These are phyloP conservation scores for Epichloe uncinata DNA, from an alignment of 2,329 filamentous ascomycete species.

Conservation along the genomic window DNA sequence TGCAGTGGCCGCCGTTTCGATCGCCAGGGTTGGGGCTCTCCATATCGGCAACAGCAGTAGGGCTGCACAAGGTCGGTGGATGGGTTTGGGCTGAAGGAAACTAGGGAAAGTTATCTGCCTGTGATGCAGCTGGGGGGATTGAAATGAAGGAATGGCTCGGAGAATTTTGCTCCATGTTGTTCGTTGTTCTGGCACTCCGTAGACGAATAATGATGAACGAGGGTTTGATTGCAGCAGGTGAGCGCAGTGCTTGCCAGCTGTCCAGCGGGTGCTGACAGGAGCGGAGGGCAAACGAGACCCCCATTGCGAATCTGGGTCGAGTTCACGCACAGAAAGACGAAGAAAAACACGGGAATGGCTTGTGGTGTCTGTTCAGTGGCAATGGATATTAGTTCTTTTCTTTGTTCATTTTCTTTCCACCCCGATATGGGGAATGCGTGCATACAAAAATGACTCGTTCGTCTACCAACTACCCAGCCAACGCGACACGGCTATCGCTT, in stretches of 20 bases:
- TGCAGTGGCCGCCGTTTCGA: background rate
- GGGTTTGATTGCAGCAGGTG: background rate
- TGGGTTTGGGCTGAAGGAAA: too few relatives aligned
- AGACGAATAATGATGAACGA: background rate
- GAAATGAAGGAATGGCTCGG: background rate
- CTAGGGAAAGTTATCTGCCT: background rate
- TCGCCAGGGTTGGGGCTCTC: background rate
- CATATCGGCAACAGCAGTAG: background rate
- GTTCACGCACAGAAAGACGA: background rate
- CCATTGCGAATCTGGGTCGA: background rate
- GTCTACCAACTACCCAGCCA: background rate
- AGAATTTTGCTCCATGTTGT: background rate
- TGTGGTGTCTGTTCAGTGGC: background rate
- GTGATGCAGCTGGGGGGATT: background rate
- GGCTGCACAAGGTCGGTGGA: too few relatives aligned
- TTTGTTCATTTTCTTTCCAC: background rate
- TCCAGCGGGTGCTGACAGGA: background rate
- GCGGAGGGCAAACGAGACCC: background rate
- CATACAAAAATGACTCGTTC: background rate
- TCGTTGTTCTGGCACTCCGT: background rate
- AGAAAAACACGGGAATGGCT: background rate
- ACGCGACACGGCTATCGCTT: constrained; percentile 13
- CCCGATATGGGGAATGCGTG: background rate
- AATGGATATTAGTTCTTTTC: too few relatives aligned
- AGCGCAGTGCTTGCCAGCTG: constrained; percentile 3